These are phyloP conservation scores for Mimosa bimucronata DNA, from an alignment of 306 rosid genomes.

Conservation along the genomic window DNA sequence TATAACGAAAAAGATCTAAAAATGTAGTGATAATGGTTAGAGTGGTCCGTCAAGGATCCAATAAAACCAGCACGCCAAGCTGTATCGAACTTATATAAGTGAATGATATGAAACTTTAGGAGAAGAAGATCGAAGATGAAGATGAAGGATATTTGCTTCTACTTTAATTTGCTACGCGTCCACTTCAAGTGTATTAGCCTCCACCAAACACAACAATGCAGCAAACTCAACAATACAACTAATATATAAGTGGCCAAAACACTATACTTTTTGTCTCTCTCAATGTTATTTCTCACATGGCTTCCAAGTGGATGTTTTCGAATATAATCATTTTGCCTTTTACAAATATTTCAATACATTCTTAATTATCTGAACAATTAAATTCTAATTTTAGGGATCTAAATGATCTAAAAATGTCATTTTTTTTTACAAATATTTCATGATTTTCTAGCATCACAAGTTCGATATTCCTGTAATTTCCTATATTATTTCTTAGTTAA, in stretches of 20 bases:
- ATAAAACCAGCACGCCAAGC: constrained; percentile 24
- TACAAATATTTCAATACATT: not conserved
- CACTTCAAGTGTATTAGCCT: constrained; percentile 13
- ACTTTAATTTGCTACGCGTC: not conserved
- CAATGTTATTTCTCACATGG: constrained; percentile 42
- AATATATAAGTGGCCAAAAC: constrained; percentile 31
- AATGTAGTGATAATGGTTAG: not conserved
- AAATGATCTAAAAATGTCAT: not conserved
- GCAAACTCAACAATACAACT: constrained; percentile 18
- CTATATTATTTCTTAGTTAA: not conserved
- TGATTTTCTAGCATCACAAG: not conserved
- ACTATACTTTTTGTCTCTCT: constrained; percentile 17
- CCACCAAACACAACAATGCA: constrained; percentile 5
- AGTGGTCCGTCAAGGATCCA: not conserved
- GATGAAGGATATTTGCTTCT: not conserved
- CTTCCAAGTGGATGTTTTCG: constrained; percentile 30
- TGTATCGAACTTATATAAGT: not conserved
- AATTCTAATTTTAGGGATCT: not conserved
- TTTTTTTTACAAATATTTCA: not conserved
- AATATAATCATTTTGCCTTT: constrained; percentile 3
- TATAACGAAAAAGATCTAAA: not conserved
- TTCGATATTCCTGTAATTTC: not conserved
- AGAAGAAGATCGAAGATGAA: not conserved
- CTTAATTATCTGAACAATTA: not conserved
- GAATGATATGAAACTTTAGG: constrained; percentile 10